phyloP scores from a whole-genome alignment of 345 rosid genomes.

The Acer negundo region DNA sequence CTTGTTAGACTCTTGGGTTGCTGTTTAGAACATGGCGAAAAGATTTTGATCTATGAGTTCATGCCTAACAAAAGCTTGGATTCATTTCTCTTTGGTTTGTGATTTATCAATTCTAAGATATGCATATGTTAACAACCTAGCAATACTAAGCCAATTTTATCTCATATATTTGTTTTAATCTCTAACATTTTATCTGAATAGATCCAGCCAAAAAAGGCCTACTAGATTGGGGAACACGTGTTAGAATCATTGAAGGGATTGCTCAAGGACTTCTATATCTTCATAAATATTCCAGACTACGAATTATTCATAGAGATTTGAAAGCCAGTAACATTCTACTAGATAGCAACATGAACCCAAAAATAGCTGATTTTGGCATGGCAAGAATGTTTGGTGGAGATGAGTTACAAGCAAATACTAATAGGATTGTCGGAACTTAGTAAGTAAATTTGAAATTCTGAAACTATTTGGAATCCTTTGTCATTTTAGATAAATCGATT shows the following conservation, averaged over 20 bases:
- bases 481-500: not conserved
- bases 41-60: slow-evolving; percentile 40
- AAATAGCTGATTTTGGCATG: slow-evolving; percentile 58
- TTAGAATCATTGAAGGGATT: slow-evolving; percentile 30
- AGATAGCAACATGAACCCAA: slow-evolving; percentile 47
- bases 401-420: slow-evolving; percentile 43
- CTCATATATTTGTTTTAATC: not conserved
- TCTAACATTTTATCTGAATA: not conserved
- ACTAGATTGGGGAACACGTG: slow-evolving; percentile 25
- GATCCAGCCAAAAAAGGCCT: slow-evolving; percentile 4
- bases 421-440: slow-evolving; percentile 49
- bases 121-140: not conserved
- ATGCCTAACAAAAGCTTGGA: slow-evolving; percentile 45
- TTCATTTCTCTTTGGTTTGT: slow-evolving; percentile 35
- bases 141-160: not conserved
- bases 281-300: slow-evolving; percentile 29
- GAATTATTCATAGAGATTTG: slow-evolving; percentile 34
- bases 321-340: slow-evolving; percentile 44
- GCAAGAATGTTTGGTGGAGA: slow-evolving; percentile 51
- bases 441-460: slow-evolving; percentile 28
- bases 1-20: slow-evolving; percentile 43
- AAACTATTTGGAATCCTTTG: not conserved
- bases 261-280: slow-evolving; percentile 48
- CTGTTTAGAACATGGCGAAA: slow-evolving; percentile 36
- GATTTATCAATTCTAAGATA: not conserved